Percentiles rank a stretch among this genome's conserved stretches.
phyloP scores from a whole-genome alignment of 1,284 basidiomycete genomes.

The Puccinia novopanici region DNA sequence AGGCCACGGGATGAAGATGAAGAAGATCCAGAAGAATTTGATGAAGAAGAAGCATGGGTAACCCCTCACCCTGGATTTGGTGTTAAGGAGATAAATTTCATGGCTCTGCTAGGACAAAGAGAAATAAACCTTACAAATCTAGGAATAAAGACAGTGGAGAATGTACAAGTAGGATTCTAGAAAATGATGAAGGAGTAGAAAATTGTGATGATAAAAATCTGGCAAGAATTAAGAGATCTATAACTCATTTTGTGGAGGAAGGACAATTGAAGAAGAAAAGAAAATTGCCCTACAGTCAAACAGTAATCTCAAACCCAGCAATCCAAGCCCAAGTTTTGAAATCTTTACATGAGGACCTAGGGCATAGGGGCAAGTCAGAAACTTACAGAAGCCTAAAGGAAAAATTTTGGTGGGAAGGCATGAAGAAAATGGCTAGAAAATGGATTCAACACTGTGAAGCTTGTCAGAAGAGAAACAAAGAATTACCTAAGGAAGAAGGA shows the following conservation, averaged over 20 bases:
- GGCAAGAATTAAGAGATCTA: background rate
- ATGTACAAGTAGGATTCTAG: background rate
- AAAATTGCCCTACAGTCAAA: background rate
- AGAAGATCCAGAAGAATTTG: background rate
- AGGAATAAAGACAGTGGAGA: background rate
- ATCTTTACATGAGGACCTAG: conserved; percentile 17
- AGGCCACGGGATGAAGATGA: conserved; percentile 23
- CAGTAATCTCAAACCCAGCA: background rate
- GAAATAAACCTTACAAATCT: background rate
- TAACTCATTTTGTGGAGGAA: background rate
- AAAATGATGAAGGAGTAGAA: background rate
- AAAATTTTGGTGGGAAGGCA: conserved; percentile 22
- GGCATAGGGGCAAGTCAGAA: background rate
- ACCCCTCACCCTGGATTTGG: conserved; percentile 2
- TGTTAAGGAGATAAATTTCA: background rate
- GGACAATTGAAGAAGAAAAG: background rate
- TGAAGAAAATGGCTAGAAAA: conserved; percentile 6
- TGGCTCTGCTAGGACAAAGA: too few relatives aligned
- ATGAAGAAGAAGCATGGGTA: conserved; percentile 1
- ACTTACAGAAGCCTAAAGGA: conserved; percentile 2
- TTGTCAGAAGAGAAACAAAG: conserved; percentile 8
- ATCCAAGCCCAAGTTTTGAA: background rate
- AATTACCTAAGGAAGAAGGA: conserved; percentile 8
- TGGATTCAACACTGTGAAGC: background rate
- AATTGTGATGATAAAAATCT: background rate